These are phyloP conservation scores for Arabidopsis lyrata DNA, from an alignment of 441 rosid species.

Conservation along the genomic window DNA sequence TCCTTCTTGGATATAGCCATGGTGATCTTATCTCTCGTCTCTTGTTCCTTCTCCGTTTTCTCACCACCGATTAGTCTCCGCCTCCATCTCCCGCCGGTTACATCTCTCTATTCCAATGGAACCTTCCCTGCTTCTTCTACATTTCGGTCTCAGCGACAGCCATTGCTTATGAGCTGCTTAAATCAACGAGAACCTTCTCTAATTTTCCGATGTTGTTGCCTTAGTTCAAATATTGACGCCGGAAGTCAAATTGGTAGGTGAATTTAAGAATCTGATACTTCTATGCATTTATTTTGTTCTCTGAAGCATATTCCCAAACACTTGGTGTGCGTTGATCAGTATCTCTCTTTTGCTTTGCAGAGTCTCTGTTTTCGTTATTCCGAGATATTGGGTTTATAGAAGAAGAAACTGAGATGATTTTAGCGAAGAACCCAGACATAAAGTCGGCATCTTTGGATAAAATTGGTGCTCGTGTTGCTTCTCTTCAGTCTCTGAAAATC, in stretches of 20 bases:
- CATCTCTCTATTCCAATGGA: constrained; percentile 25
- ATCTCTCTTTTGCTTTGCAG: constrained; percentile 45
- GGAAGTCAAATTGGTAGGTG: constrained; percentile 47
- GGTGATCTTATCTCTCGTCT: constrained; percentile 37
- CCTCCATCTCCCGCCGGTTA: constrained; percentile 31
- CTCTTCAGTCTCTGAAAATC: constrained; percentile 61
- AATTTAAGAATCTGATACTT: not conserved
- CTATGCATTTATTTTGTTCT: constrained; percentile 11
- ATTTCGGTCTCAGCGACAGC: constrained; percentile 34
- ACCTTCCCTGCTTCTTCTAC: constrained; percentile 33
- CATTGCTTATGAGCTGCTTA: constrained; percentile 27
- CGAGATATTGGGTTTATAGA: constrained; percentile 55
- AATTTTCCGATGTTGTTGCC: constrained; percentile 41
- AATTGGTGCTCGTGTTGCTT: constrained; percentile 49
- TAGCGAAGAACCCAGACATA: constrained; percentile 55
- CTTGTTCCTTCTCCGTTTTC: constrained; percentile 33
- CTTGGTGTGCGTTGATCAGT: constrained; percentile 33
- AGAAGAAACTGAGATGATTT: constrained; percentile 49
- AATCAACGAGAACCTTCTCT: constrained; percentile 34
- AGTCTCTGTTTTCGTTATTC: constrained; percentile 49
- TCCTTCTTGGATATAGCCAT: constrained; percentile 29
- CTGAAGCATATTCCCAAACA: constrained; percentile 35
- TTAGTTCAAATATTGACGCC: constrained; percentile 21
- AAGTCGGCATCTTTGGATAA: constrained; percentile 43
- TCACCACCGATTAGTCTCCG: constrained; percentile 38